Evolutionary conservation across 352 stramenopile species (phyloP).

Genomic region (Phytophthora ohioensis): DNA sequence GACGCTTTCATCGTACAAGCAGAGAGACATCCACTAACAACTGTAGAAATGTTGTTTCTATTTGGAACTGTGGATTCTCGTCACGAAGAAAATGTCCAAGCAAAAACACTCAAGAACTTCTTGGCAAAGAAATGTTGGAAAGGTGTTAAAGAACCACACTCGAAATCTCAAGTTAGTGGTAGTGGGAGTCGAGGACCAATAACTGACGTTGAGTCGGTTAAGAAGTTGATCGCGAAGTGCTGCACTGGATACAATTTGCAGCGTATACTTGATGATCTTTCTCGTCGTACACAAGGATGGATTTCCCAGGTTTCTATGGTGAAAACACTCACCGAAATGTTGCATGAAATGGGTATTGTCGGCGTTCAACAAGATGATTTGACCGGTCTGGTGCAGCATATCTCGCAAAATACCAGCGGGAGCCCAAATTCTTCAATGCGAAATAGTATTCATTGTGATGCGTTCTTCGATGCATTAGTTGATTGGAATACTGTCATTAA

Average conservation of each 20-base stretch:
- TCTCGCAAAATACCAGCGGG: background rate
- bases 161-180: background rate
- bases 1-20: slow-evolving; percentile 16
- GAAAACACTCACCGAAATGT: slow-evolving; percentile 35
- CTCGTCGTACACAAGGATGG: slow-evolving; percentile 15
- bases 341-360: slow-evolving; percentile 19
- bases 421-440: background rate
- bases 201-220: slow-evolving; percentile 15
- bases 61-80: slow-evolving; percentile 38
- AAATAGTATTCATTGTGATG: slow-evolving; percentile 37
- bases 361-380: slow-evolving; percentile 16
- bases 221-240: slow-evolving; percentile 23
- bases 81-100: slow-evolving; percentile 31
- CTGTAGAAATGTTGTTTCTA: slow-evolving; percentile 51
- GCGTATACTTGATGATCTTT: slow-evolving; percentile 12
- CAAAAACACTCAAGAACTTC: slow-evolving; percentile 40
- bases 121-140: slow-evolving; percentile 40
- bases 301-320: slow-evolving; percentile 18
- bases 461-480: slow-evolving; percentile 57
- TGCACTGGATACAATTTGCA: slow-evolving; percentile 45
- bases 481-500: slow-evolving; percentile 48
- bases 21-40: slow-evolving; percentile 19
- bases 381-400: slow-evolving; percentile 5
- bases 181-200: no score
- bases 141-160: background rate